Evolutionary conservation across 495 filamentous ascomycete species (phyloP), one percentile per base, ranked within the genome.

Genomic region (Podospora pseudocomata): DNA sequence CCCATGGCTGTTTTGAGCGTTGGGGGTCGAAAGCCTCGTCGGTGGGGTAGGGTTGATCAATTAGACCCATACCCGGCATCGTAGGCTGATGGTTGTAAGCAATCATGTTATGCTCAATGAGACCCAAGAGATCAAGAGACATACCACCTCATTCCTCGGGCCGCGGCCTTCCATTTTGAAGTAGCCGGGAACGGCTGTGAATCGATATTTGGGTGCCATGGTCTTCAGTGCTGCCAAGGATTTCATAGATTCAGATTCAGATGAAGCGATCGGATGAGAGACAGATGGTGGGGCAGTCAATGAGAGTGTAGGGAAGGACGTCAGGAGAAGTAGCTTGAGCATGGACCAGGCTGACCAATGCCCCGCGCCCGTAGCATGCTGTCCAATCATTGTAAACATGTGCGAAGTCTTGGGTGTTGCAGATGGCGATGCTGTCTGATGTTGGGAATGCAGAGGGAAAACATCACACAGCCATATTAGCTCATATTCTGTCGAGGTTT

Each of bases 21-120:
- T 65, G 62, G 7, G 66, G 59, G 27, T 73, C 71, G 49, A 73
- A 70, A 1, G n/a, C 32, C 0, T 32, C 63, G 61, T 80, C 78
- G 3, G 75, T 77, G 32, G 69, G 67, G 59, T 78, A 80, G 0
- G 68, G 2, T 18, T 67, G 69, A 61, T 74, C 60, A 39, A 79
- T 71, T 4, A 81, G 68, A 13, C 79, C 79, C n/a, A 79, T 60
- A 15, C 69, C 70, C 0, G 71, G 73, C 27, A 67, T 65, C 0
- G 75, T 78, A n/a, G 65, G 72, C 72, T 73, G 55, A 27, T 5
- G 7, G 0, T 6, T 49, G 39, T 49, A 5, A 49, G 39, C 5
- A 49, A 49, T 49, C 39, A 39, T 4, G 11, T 4, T 3, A 39
- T 39, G 5, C 9, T 13, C 9, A 49, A 49, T 6, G 56, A 58